phyloP scores from a whole-genome alignment of 805 yeast genomes.

The Maudiozyma saulgeensis region DNA sequence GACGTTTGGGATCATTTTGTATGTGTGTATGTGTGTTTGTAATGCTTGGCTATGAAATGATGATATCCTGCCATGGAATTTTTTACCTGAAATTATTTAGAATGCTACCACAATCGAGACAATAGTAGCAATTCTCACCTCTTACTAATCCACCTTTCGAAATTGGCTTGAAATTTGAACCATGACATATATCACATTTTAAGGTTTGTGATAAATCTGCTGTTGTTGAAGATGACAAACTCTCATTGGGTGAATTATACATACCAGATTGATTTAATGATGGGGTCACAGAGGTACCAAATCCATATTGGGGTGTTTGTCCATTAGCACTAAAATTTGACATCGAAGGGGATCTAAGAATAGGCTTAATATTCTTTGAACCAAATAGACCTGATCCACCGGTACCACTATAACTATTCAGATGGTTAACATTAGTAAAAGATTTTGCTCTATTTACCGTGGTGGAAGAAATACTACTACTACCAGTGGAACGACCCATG shows the following conservation, averaged over 20 bases:
- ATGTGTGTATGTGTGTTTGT: no score
- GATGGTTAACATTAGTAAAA: constrained; percentile 1
- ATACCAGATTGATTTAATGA: background rate
- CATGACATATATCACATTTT: constrained; percentile 10
- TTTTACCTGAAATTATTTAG: constrained; percentile 12
- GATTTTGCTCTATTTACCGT: constrained; percentile 4
- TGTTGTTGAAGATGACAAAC: background rate
- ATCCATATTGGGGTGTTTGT: background rate
- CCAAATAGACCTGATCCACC: background rate
- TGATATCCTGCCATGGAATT: background rate
- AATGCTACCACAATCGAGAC: constrained; percentile 12
- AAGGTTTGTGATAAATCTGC: constrained; percentile 1
- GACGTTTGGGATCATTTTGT: no score
- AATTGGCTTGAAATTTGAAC: constrained; percentile 7
- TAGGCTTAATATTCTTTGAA: background rate
- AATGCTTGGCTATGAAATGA: no score
- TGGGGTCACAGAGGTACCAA: background rate
- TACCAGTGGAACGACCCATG: background rate
- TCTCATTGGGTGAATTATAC: background rate
- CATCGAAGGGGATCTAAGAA: background rate
- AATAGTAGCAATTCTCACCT: constrained; percentile 5
- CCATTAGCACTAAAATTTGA: background rate
- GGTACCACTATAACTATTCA: background rate
- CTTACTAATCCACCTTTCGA: constrained; percentile 3
- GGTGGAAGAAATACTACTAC: background rate